A percentile compares a stretch with the other conserved stretches of the same genome.
Evolutionary conservation across 371 early-diverging fungal species (phyloP).

Genomic region (Choanephora cucurbitarum): DNA sequence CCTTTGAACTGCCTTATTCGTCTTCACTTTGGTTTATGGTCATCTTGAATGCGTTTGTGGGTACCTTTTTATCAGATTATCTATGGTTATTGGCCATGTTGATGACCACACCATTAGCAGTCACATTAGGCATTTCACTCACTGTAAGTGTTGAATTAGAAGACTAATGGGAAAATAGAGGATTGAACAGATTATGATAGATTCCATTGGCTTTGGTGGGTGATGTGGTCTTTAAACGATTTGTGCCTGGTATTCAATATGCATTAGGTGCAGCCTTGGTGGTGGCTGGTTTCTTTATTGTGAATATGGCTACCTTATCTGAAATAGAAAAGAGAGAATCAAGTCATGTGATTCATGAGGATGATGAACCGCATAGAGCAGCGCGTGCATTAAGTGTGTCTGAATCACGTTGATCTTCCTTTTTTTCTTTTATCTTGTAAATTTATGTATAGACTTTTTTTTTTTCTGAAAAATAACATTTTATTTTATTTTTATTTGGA

Average conservation of each 20-base stretch:
- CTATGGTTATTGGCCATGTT: slow-evolving; percentile 80
- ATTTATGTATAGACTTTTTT: too few relatives aligned
- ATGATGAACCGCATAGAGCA: too few relatives aligned
- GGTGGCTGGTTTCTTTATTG: slow-evolving; percentile 68
- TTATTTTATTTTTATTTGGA: too few relatives aligned
- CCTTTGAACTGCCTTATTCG: slow-evolving; percentile 64
- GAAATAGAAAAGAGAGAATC: slow-evolving; percentile 30
- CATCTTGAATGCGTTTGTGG: slow-evolving; percentile 72
- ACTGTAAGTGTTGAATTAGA: slow-evolving; percentile 56
- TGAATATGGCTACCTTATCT: slow-evolving; percentile 53
- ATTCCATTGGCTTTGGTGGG: slow-evolving; percentile 79
- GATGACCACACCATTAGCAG: slow-evolving; percentile 80
- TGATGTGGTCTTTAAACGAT: slow-evolving; percentile 68
- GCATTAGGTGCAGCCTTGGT: slow-evolving; percentile 70
- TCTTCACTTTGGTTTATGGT: slow-evolving; percentile 63
- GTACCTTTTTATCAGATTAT: slow-evolving; percentile 83
- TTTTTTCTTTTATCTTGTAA: too few relatives aligned
- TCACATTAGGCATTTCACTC: slow-evolving; percentile 75
- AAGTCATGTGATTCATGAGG: too few relatives aligned
- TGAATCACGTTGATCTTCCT: too few relatives aligned
- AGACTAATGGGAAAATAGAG: too few relatives aligned
- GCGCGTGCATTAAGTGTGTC: too few relatives aligned
- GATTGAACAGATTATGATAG: slow-evolving; percentile 8
- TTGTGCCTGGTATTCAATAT: slow-evolving; percentile 59
- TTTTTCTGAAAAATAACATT: too few relatives aligned